Percentiles rank a stretch among this genome's conserved stretches.
Conservation (phyloP, 192 early-diverging fungal species). For the Polychytrium aggregatum region DNA sequence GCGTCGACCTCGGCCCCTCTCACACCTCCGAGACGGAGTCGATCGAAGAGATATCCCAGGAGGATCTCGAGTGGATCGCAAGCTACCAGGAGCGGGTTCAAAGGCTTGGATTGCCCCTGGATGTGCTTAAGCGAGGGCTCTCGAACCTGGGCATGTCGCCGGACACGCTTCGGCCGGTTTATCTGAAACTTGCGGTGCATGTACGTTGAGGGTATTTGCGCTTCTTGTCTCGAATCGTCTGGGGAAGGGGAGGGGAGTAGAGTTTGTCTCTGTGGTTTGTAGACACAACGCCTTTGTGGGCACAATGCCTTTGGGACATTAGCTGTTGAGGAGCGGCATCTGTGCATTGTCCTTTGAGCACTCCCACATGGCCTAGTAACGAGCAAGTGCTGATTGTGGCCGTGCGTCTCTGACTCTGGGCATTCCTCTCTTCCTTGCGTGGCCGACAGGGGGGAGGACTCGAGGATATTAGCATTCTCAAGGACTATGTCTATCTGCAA, state of each 20-base stretch:
- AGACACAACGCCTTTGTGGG: no score
- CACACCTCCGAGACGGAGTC: no score
- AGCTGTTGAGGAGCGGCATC: no score
- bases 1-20: no score
- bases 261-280: not conserved
- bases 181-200: constrained; percentile 29
- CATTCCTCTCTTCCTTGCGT: no score
- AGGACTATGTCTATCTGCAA: constrained; percentile 27
- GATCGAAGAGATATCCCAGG: no score
- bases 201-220: constrained; percentile 5
- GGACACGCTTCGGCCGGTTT: constrained; percentile 24
- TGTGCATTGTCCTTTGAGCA: constrained; percentile 5
- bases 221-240: not conserved
- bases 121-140: constrained; percentile 21
- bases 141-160: constrained; percentile 21
- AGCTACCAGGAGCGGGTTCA: constrained; percentile 6
- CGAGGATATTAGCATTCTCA: constrained; percentile 17
- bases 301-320: not conserved
- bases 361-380: no score
- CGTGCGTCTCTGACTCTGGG: no score
- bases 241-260: no score
- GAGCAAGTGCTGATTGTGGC: no score
- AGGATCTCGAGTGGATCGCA: not conserved
- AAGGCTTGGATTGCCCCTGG: constrained; percentile 9
- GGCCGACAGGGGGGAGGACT: constrained; percentile 23